phyloP scores from a whole-genome alignment of 805 yeast species.

The Saturnispora silvae region DNA sequence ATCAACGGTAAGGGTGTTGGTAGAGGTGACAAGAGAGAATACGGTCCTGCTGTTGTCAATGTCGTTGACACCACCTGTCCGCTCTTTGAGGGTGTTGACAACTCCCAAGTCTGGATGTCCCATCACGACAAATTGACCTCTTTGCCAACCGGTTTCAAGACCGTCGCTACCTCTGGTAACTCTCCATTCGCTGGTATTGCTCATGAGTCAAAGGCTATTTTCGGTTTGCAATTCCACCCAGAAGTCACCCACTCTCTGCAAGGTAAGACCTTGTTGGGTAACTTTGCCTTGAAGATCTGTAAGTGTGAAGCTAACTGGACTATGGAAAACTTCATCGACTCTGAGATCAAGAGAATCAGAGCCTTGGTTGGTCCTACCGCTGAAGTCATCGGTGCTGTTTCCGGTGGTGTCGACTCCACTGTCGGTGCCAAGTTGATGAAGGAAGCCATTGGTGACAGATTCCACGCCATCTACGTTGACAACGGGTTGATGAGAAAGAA shows the following conservation, averaged over 20 bases:
- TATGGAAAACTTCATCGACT: conserved; percentile 94
- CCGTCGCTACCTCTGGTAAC: conserved; percentile 85
- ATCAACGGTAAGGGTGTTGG: conserved; percentile 88
- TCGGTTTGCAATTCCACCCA: conserved; percentile 97
- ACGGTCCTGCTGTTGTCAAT: conserved; percentile 91
- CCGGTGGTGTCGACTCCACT: conserved; percentile 99
- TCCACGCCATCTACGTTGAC: conserved; percentile 96
- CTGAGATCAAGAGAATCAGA: conserved; percentile 90
- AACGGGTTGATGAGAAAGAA: conserved; percentile 95
- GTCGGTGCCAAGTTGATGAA: conserved; percentile 98
- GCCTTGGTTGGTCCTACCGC: conserved; percentile 92
- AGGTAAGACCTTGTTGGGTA: conserved; percentile 79
- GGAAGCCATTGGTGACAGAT: conserved; percentile 96
- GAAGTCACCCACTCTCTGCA: conserved; percentile 94
- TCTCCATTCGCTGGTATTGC: conserved; percentile 94
- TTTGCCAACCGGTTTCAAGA: conserved; percentile 79
- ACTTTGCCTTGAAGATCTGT: conserved; percentile 91
- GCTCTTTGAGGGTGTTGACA: conserved; percentile 79
- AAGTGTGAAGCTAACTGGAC: conserved; percentile 86
- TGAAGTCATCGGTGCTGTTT: conserved; percentile 98
- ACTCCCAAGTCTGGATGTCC: conserved; percentile 98
- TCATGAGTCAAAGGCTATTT: conserved; percentile 61
- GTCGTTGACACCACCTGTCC: conserved; percentile 61
- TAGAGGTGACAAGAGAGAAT: conserved; percentile 95
- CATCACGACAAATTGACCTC: conserved; percentile 94